Evolutionary conservation across 2,329 filamentous ascomycete genomes (phyloP), one percentile per base, ranked within the genome.

Genomic region (Fusarium nurragi): DNA sequence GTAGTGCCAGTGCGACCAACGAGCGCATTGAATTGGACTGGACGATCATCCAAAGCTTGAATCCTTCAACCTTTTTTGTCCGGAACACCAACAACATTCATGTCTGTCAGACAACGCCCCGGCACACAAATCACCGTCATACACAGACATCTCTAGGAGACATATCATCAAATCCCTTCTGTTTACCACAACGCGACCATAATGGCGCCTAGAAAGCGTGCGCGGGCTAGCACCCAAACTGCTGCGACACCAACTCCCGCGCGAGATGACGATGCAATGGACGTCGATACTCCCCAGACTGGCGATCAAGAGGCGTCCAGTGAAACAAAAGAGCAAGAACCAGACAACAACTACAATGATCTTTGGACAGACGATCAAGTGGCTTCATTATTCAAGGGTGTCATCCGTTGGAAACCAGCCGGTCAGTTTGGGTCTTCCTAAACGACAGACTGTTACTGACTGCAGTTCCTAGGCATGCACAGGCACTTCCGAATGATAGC

Each of bases 311-410:
- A 71, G 19, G 64, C 45, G 9, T 36, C 58, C 4, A 54, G 55
- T 16, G 60, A 72, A 8, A 43, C 54, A 38, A 74, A 72, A 26
- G 56, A 67, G 7, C 64, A 74, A 36, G 56, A 66, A 12, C 64
- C 61, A 5, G 57, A 58, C 12, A 67, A 70, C 6, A 65, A 69
- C 12, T 70, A 60, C 45, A 86, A 87, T 54, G 92, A 94, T 66
- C 86, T 89, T 23, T 99, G 95, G 95, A 97, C 93, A 5, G 94
- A 97, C 72, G 94, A 97, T 73, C 95, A 99, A 77, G 90, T 97
- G 68, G 93, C 92, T 2, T 94, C 93, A 37, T 84, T 99, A 1
- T 93, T 97, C 80, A 97, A 97, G 75, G 93, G 89, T 49, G 90
- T 98, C 68, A 94, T 98, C 66, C 86, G 89, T 74, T 97, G 92